phyloP scores from a whole-genome alignment of 768 basidiomycete genomes.

The Lactarius sp. region DNA sequence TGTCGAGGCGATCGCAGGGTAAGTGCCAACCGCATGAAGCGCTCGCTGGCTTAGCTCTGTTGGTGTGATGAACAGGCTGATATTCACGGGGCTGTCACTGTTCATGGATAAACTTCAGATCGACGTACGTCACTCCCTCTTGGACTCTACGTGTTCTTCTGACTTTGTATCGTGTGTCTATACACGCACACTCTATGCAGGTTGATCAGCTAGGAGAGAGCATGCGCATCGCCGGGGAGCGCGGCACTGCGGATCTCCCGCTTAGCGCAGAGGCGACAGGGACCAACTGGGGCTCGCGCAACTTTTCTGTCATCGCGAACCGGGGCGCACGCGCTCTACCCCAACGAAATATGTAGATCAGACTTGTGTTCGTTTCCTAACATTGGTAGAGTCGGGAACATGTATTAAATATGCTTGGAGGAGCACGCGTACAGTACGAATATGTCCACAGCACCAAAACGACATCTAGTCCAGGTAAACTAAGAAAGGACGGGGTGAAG shows the following conservation, averaged over 20 bases:
- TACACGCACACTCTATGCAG: constrained; percentile 31
- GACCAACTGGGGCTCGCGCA: constrained; percentile 31
- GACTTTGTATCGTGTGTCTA: too few species aligned
- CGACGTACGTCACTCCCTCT: neutral
- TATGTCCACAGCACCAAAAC: too few species aligned
- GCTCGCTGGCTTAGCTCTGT: neutral
- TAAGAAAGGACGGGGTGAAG: too few species aligned
- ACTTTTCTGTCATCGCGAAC: constrained; percentile 52
- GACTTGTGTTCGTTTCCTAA: neutral
- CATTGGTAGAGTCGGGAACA: neutral
- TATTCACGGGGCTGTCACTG: constrained; percentile 9
- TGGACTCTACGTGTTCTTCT: too few species aligned
- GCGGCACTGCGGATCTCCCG: constrained; percentile 49
- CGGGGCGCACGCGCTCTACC: neutral
- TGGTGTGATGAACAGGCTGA: neutral
- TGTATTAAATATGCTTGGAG: neutral
- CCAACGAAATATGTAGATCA: neutral
- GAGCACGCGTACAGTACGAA: neutral
- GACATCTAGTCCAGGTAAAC: too few species aligned
- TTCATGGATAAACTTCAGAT: constrained; percentile 9
- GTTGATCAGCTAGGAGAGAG: constrained; percentile 48
- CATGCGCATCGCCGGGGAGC: constrained; percentile 46
- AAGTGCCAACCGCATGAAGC: neutral
- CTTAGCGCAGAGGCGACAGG: constrained; percentile 40
- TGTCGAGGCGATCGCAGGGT: too few species aligned